Percentiles rank a stretch among this genome's conserved stretches.
Evolutionary conservation across 75 land plant genomes (phyloP).

Genomic region (Sequoiadendron giganteum): DNA sequence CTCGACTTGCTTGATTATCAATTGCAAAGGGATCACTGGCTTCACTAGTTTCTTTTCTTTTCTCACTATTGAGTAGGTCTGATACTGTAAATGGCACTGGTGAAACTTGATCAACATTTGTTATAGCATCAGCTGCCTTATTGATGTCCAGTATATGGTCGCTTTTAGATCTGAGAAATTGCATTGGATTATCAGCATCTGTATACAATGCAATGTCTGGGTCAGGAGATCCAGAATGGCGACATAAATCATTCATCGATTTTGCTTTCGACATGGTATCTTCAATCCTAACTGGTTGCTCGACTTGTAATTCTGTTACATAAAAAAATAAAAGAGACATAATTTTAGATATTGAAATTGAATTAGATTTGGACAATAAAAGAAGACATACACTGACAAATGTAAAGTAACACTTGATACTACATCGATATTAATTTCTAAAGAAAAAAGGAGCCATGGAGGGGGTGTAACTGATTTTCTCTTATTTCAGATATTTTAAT

Average conservation of each 20-base stretch:
- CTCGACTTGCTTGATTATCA: background rate
- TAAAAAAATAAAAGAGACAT: background rate
- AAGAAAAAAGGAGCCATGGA: background rate
- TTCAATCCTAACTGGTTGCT: background rate
- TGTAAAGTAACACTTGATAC: background rate
- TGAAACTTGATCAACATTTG: background rate
- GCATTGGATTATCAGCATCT: background rate
- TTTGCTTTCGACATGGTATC: background rate
- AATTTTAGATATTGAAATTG: background rate
- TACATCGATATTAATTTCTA: background rate
- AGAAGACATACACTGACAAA: background rate
- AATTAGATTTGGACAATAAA: background rate
- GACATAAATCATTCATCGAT: background rate
- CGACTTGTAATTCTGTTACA: background rate
- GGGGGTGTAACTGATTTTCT: background rate
- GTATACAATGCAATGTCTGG: background rate
- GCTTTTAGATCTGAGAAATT: background rate
- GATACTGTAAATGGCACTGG: background rate
- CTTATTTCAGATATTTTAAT: background rate
- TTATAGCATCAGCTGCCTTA: background rate
- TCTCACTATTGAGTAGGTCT: background rate
- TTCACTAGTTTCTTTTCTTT: background rate
- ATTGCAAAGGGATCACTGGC: background rate
- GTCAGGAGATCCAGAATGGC: background rate
- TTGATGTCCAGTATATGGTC: background rate